phyloP scores from a whole-genome alignment of 75 land plant genomes.

The Selaginella moellendorffii region DNA sequence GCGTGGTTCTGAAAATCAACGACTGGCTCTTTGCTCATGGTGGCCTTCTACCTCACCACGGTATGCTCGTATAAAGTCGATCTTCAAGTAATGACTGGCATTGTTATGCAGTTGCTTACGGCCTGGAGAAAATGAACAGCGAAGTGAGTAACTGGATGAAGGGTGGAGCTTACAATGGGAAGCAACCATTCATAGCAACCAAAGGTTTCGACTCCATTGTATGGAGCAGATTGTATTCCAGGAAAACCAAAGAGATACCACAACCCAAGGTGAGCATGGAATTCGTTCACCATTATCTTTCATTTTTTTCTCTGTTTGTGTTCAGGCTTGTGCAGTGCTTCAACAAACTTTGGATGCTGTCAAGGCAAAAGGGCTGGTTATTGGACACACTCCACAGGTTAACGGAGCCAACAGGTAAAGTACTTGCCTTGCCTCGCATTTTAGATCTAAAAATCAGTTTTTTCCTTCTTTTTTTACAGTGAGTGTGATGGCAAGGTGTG shows the following conservation, averaged over 20 bases:
- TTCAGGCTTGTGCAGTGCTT: slow-evolving; percentile 55
- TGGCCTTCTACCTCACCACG: slow-evolving; percentile 98
- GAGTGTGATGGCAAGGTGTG: slow-evolving; percentile 62
- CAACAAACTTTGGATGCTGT: slow-evolving; percentile 46
- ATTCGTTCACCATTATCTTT: background rate
- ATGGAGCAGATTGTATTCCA: slow-evolving; percentile 89
- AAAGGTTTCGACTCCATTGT: slow-evolving; percentile 92
- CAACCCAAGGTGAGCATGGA: background rate
- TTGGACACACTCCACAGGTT: slow-evolving; percentile 89
- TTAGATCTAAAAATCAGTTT: background rate
- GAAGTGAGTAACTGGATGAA: slow-evolving; percentile 91
- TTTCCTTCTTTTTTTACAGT: slow-evolving; percentile 28
- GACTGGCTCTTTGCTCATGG: slow-evolving; percentile 98
- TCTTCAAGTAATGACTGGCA: slow-evolving; percentile 35
- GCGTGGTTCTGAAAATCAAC: slow-evolving; percentile 69
- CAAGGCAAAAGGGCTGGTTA: slow-evolving; percentile 71
- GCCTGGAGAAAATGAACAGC: slow-evolving; percentile 67
- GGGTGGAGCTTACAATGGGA: slow-evolving; percentile 25
- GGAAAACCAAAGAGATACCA: slow-evolving; percentile 33
- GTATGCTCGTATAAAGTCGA: slow-evolving; percentile 18
- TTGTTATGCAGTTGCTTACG: slow-evolving; percentile 77
- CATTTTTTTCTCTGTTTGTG: slow-evolving; percentile 11
- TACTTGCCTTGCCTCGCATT: background rate
- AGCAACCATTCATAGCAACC: slow-evolving; percentile 54
- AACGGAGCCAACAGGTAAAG: slow-evolving; percentile 70